Evolutionary conservation across 352 stramenopile genomes (phyloP), one percentile per base, ranked within the genome.

Genomic region (Blastocystis sp.): DNA sequence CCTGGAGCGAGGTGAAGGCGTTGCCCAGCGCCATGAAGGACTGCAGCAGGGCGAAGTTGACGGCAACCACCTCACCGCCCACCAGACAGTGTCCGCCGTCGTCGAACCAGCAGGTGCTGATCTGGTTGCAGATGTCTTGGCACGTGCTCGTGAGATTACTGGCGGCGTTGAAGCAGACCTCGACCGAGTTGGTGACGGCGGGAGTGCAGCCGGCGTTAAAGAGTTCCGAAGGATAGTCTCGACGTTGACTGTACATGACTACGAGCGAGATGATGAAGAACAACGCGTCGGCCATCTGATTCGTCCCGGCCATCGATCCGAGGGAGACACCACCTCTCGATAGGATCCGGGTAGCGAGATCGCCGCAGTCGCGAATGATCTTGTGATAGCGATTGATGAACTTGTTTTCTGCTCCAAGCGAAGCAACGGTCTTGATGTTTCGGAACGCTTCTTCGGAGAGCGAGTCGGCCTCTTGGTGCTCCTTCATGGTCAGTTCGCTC

Each of bases 391-490:
- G 94, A 51, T 24, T 33, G 19, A 92, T 90, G 59, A 95, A 94
- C 37, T 94, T 91, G 6, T 91, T 65, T 37, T 94, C 92, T 0
- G 93, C 91, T 80, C 94, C 95, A 91, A 95, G 94, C 91, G 94
- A 93, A 91, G 95, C 92, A 45, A 95, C 93, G 0, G 93, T 95
- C 33, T 93, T 93, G 3, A 95, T 92, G 65, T 95, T 95, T 62
- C 92, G 91, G 35, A 95, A 90, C 0, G 92, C 90, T 51, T 95
- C 94, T 69, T 96, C 93, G 0, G 93, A 93, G n/a, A 95, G 81
- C 0, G 93, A 92, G 35, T 93, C 93, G 35, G 93, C 93, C 65
- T 94, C 50, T 39, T 80, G 62, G 55, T 89, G 63, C 4, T 89
- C 79, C 13, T 39, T 74, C 79, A 89, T 77, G 45, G 33, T 33